Percentiles rank a stretch among this genome's conserved stretches.
These are phyloP conservation scores for Datisca glomerata DNA, from an alignment of 306 rosid species.

Conservation along the genomic window DNA sequence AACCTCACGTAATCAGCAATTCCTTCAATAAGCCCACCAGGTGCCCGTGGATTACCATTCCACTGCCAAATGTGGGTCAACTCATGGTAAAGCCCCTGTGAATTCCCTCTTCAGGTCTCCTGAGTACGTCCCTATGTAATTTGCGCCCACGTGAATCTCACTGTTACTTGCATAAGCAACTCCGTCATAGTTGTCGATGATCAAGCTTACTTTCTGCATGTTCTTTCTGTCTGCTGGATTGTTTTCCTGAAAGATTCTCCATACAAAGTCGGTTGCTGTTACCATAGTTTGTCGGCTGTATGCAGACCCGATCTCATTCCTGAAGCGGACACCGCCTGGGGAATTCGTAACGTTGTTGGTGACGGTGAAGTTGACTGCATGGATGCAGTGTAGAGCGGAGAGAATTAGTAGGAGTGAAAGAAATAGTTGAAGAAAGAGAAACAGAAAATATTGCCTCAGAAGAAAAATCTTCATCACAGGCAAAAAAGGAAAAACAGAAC, in stretches of 20 bases:
- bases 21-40: conserved; percentile 19
- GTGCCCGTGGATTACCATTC: conserved; percentile 29
- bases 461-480: too few species aligned
- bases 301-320: conserved; percentile 15
- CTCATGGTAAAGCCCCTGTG: conserved; percentile 30
- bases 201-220: conserved; percentile 13
- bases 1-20: conserved; percentile 34
- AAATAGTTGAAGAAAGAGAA: too few species aligned
- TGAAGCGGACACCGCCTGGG: conserved; percentile 27
- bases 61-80: conserved; percentile 54
- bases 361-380: conserved; percentile 24
- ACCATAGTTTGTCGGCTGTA: conserved; percentile 19
- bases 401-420: conserved; percentile 18
- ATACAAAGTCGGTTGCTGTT: conserved; percentile 19
- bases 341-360: conserved; percentile 28
- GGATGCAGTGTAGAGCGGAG: conserved; percentile 9
- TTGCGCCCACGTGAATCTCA: conserved; percentile 28
- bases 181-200: conserved; percentile 20
- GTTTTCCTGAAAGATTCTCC: conserved; percentile 14
- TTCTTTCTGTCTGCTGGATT: conserved; percentile 8
- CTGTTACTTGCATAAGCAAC: conserved; percentile 14
- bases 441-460: too few species aligned
- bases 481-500: too few species aligned
- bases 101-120: conserved; percentile 24
- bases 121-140: conserved; percentile 4